Base-by-base conservation (phyloP, 768 basidiomycete genomes). In the Sporobolomyces pararoseus region DNA sequence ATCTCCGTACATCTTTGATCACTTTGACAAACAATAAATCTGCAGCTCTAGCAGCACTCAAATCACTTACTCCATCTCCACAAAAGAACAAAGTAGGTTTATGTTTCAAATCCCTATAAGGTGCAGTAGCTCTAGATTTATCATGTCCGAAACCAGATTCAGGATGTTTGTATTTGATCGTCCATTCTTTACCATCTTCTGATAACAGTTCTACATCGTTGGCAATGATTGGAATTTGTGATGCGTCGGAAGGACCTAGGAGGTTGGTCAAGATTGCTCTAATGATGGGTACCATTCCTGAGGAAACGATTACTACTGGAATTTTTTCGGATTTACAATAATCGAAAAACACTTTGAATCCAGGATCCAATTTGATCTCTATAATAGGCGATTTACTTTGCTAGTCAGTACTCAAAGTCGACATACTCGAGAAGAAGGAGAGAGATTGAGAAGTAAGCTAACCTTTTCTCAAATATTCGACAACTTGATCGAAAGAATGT, bases 21-120 rank as follows among this genome's bases (percentile, higher is more conserved):
- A 79, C 76, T 80, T 97, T 98, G 71, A 94, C 92, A 77, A 98
- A 97, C n/a, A 99, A 84, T 25, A 93, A 81, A 79, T 98, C 93
- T 23, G 96, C 92, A 75, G 94, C 90, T 66, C 83, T 83, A 0
- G 96, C 96, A 4, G 96, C 95, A 34, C 81, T 84, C 49, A 70
- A 63, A 90, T 91, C 92, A 65, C 91, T 93, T 58, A 96, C 96
- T 39, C 96, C 96, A 78, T 99, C 96, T 0, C 96, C 96, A 72
- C 96, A 94, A 85, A 96, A 99, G 81, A 99, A 95, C 14, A 95
- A 82, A 2, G 85, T 87, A 3, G 96, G 95, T 7, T 87, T 86
- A 54, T 85, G 78, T 0, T 82, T 75, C 50, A 94, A 83, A 49
- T 83, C 81, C n/a, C 87, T 83, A 81, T 97, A 99, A 0, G 91